Percentiles rank a stretch among this genome's conserved stretches.
Evolutionary conservation across 2,329 filamentous ascomycete species (phyloP).

Genomic region (Colletotrichum godetiae): DNA sequence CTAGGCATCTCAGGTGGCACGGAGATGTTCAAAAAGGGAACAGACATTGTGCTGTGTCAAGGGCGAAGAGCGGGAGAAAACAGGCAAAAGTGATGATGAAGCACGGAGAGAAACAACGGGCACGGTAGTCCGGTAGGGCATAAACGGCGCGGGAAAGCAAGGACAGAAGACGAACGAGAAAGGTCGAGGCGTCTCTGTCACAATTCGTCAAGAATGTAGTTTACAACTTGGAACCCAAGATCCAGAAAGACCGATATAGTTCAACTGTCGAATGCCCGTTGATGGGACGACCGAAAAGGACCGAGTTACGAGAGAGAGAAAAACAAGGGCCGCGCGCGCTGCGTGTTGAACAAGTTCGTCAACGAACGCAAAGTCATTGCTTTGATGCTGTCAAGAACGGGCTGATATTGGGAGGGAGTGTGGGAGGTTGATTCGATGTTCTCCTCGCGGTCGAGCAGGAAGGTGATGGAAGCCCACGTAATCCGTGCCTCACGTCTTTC

Average conservation of each 20-base stretch:
- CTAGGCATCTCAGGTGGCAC: too few species aligned
- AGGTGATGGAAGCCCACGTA: neutral
- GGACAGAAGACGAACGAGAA: too few species aligned
- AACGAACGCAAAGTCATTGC: slow-evolving; percentile 8
- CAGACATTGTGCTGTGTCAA: too few species aligned
- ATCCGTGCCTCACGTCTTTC: neutral
- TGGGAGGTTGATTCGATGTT: neutral
- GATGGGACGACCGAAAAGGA: slow-evolving; percentile 31
- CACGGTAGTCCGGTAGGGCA: too few species aligned
- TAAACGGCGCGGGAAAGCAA: too few species aligned
- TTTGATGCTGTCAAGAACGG: slow-evolving; percentile 16
- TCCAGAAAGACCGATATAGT: neutral
- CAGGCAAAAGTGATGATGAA: too few species aligned
- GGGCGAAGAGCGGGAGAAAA: too few species aligned
- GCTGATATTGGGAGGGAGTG: neutral
- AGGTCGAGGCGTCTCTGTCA: too few species aligned
- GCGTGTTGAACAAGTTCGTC: neutral
- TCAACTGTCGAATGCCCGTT: slow-evolving; percentile 21
- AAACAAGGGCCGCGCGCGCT: neutral
- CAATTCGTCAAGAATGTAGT: too few species aligned
- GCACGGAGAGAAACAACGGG: neutral
- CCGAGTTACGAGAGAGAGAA: neutral
- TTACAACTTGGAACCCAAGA: neutral
- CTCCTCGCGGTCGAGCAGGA: neutral
- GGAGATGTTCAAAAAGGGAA: too few species aligned